A percentile compares a stretch with the other conserved stretches of the same genome.
Evolutionary conservation across 768 basidiomycete genomes (phyloP).

Genomic region (Russula sp.): DNA sequence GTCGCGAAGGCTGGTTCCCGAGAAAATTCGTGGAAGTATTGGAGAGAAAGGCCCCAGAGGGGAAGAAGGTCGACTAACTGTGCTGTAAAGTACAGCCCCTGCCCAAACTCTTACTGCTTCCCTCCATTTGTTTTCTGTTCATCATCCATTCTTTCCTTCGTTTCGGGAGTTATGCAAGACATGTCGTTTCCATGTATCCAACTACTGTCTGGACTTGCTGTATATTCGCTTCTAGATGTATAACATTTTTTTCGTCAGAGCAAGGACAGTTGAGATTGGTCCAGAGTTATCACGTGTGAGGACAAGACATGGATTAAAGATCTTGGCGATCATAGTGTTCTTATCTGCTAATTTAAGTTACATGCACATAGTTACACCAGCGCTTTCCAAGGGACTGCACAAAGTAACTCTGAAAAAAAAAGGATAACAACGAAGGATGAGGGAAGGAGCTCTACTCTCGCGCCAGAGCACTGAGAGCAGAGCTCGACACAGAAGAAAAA

Average conservation of each 20-base stretch:
- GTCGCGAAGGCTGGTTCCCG: conserved; percentile 94
- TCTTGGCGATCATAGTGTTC: conserved; percentile 16
- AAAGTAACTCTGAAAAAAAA: not conserved
- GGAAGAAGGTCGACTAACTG: conserved; percentile 43
- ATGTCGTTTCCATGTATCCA: not conserved
- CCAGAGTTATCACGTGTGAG: too few species aligned
- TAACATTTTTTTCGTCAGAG: too few species aligned
- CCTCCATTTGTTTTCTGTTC: not conserved
- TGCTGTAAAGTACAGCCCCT: too few species aligned
- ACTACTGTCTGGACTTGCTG: not conserved
- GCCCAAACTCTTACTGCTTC: too few species aligned
- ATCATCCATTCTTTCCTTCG: not conserved
- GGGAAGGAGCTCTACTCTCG: not conserved
- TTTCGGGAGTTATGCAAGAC: too few species aligned
- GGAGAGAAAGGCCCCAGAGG: conserved; percentile 42
- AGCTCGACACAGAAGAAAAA: not conserved
- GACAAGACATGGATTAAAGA: conserved; percentile 10
- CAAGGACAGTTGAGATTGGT: too few species aligned
- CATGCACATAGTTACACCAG: conserved; percentile 19
- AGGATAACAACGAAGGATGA: too few species aligned
- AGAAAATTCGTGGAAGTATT: conserved; percentile 80
- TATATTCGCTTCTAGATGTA: not conserved
- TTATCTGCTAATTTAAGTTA: conserved; percentile 25
- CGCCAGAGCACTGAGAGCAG: not conserved
- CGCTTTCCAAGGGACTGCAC: not conserved